Conservation (phyloP, 345 rosid genomes). For the Eucalyptus erythrocorys region DNA sequence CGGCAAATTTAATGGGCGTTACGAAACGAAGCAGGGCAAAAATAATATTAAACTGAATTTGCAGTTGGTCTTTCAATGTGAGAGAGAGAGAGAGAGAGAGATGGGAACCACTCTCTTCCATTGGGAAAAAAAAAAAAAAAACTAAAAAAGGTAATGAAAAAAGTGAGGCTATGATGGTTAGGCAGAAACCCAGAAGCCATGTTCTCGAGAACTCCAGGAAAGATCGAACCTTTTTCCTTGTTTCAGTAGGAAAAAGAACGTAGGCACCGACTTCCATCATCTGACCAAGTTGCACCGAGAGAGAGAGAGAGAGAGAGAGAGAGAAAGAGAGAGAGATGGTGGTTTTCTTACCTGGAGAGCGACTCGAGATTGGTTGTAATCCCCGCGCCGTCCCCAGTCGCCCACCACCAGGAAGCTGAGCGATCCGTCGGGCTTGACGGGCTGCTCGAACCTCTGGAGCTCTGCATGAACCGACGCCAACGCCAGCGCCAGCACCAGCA, state of each 20-base stretch:
- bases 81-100: background rate
- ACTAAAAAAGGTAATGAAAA: background rate
- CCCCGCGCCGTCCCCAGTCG: constrained; percentile 87
- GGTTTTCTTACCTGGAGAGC: constrained; percentile 38
- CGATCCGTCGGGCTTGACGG: constrained; percentile 36
- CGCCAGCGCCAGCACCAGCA: background rate
- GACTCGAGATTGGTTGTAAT: constrained; percentile 53
- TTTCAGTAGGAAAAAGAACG: background rate
- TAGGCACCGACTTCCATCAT: background rate
- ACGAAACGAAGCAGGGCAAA: background rate
- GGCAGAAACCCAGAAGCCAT: background rate
- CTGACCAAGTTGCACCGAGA: background rate
- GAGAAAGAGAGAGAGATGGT: background rate
- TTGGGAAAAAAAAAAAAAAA: background rate
- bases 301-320: background rate
- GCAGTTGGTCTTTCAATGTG: background rate
- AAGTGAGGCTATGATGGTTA: background rate
- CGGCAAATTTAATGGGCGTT: background rate
- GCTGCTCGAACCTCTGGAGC: constrained; percentile 42
- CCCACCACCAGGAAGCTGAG: constrained; percentile 56
- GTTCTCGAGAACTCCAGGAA: background rate
- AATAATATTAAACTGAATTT: background rate
- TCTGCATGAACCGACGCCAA: constrained; percentile 3
- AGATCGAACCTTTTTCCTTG: background rate
- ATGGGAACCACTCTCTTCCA: background rate